Conservation (phyloP, 768 basidiomycete species). For the Lactarius hatsudake region DNA sequence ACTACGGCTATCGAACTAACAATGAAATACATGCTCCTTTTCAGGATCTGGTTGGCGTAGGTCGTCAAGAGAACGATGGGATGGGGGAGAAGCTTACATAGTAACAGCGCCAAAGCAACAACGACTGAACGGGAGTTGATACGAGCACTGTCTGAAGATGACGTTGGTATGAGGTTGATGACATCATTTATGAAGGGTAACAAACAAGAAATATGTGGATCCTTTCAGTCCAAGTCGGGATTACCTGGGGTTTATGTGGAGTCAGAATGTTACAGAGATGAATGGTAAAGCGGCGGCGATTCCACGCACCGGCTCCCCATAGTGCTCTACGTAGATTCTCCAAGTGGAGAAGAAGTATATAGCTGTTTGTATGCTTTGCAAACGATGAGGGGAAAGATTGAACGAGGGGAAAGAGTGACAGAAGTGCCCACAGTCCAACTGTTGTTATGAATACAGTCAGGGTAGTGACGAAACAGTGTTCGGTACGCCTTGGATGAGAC, state of each 20-base stretch:
- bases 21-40: neutral
- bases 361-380: constrained; percentile 3
- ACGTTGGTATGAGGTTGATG: neutral
- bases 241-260: neutral
- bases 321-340: neutral
- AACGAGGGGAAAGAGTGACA: neutral
- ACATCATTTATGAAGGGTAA: neutral
- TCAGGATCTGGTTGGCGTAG: neutral
- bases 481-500: neutral
- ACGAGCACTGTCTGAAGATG: neutral
- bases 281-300: neutral
- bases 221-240: neutral
- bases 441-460: constrained; percentile 7
- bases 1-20: neutral
- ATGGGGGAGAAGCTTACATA: neutral
- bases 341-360: constrained; percentile 3
- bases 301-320: neutral
- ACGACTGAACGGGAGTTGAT: constrained; percentile 11
- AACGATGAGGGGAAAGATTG: neutral
- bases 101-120: constrained; percentile 11
- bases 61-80: neutral
- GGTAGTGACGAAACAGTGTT: neutral
- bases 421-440: constrained; percentile 4
- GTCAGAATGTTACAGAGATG: neutral
- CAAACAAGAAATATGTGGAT: constrained; percentile 2